Percentiles rank a stretch among this genome's conserved stretches.
phyloP scores from a whole-genome alignment of 1,284 basidiomycete genomes.

The Mycosarcoma mackinlayi region DNA sequence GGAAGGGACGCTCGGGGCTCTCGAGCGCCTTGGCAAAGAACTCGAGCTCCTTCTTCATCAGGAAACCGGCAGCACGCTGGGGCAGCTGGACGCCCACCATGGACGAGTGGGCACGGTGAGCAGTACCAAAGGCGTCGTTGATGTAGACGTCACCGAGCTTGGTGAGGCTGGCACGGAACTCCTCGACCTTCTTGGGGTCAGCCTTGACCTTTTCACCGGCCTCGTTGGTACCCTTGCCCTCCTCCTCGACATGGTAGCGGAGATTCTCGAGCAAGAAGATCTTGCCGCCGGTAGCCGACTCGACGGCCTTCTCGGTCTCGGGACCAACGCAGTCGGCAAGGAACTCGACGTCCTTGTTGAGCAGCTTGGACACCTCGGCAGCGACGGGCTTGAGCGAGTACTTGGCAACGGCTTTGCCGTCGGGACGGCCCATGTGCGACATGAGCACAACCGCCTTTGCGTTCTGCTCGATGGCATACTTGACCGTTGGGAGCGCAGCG shows the following conservation, averaged over 20 bases:
- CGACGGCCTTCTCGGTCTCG: conserved; percentile 81
- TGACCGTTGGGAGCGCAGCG: conserved; percentile 93
- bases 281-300: conserved; percentile 78
- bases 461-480: conserved; percentile 89
- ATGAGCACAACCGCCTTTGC: conserved; percentile 89
- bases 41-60: conserved; percentile 99
- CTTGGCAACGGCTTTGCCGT: conserved; percentile 88
- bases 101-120: conserved; percentile 96
- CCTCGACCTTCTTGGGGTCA: conserved; percentile 80
- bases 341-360: conserved; percentile 75
- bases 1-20: conserved; percentile 91
- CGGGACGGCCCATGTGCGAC: conserved; percentile 97
- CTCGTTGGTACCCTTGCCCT: conserved; percentile 91
- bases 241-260: conserved; percentile 98
- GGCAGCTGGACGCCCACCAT: conserved; percentile 96
- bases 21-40: conserved; percentile 98
- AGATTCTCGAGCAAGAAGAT: conserved; percentile 96
- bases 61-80: conserved; percentile 93
- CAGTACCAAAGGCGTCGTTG: conserved; percentile 98
- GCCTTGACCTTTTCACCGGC: conserved; percentile 94
- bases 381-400: conserved; percentile 90
- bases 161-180: conserved; percentile 88
- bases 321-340: conserved; percentile 86
- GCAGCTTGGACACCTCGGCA: conserved; percentile 69
- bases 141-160: conserved; percentile 95